Evolutionary conservation across 768 basidiomycete genomes (phyloP).

Genomic region (Amanita fuliginea): DNA sequence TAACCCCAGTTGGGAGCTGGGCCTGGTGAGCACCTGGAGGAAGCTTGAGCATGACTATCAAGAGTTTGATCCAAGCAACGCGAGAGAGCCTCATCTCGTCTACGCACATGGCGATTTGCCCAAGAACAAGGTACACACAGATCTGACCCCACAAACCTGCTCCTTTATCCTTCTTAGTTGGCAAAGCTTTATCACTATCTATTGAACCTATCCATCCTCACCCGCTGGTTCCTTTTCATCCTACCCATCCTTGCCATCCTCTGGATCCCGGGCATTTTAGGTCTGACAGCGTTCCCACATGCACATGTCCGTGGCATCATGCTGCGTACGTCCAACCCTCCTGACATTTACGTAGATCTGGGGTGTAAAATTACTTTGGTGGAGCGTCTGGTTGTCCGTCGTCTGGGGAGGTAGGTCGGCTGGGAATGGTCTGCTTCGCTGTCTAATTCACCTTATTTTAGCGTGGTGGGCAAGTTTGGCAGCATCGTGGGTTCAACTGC

Average conservation of each 20-base stretch:
- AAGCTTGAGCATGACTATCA: slow-evolving; percentile 46
- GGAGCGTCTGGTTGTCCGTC: slow-evolving; percentile 79
- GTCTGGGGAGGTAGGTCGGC: slow-evolving; percentile 54
- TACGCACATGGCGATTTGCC: slow-evolving; percentile 56
- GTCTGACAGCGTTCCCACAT: slow-evolving; percentile 35
- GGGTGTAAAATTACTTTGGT: slow-evolving; percentile 55
- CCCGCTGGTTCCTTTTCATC: slow-evolving; percentile 74
- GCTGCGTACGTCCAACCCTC: not conserved
- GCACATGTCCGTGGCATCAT: slow-evolving; percentile 31
- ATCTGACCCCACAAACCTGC: not conserved
- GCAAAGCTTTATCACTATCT: slow-evolving; percentile 62
- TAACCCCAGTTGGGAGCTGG: slow-evolving; percentile 41
- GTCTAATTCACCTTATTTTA: slow-evolving; percentile 11
- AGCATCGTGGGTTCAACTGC: slow-evolving; percentile 33
- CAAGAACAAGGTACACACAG: slow-evolving; percentile 31
- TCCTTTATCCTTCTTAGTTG: slow-evolving; percentile 25
- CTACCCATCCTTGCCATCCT: slow-evolving; percentile 55
- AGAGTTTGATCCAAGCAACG: slow-evolving; percentile 45
- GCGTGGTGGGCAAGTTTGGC: slow-evolving; percentile 78
- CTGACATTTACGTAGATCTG: slow-evolving; percentile 29
- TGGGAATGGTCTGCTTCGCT: not conserved
- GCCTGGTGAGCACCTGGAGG: slow-evolving; percentile 35
- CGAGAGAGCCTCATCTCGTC: slow-evolving; percentile 36
- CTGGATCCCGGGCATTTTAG: slow-evolving; percentile 72
- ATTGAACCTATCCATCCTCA: slow-evolving; percentile 63